A percentile compares a stretch with the other conserved stretches of the same genome.
Conservation (phyloP, 2,329 filamentous ascomycete genomes). For the Fusarium incarnatum region DNA sequence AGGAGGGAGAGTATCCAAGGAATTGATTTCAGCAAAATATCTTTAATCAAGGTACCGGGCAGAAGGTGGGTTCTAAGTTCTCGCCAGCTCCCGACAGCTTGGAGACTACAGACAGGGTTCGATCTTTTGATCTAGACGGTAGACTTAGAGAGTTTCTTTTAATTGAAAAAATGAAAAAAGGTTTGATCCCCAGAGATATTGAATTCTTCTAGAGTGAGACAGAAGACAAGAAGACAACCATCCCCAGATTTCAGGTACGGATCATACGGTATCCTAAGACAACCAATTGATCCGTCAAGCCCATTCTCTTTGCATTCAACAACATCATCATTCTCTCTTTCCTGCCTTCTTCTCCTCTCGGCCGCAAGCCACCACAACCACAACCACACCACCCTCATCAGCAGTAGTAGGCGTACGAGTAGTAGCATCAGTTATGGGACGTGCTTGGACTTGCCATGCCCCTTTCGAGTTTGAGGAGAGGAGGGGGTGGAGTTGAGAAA, state of each 20-base stretch:
- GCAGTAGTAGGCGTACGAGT: neutral
- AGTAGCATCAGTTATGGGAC: neutral
- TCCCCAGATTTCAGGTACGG: neutral
- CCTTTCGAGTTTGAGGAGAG: neutral
- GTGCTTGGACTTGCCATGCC: neutral
- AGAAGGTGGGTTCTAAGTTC: constrained; percentile 2
- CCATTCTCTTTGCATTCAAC: neutral
- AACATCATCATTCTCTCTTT: neutral
- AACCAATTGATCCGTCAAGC: neutral
- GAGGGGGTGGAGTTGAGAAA: neutral
- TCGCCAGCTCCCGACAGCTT: constrained; percentile 4
- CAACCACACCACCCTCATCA: neutral
- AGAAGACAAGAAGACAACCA: neutral
- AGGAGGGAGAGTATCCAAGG: neutral
- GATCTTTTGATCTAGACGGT: neutral
- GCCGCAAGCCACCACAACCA: neutral
- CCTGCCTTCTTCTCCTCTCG: neutral
- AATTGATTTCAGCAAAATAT: neutral
- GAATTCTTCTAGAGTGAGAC: constrained; percentile 1
- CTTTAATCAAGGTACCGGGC: neutral
- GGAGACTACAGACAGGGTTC: constrained; percentile 5
- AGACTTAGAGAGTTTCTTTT: neutral
- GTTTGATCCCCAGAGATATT: neutral
- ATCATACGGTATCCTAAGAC: neutral
- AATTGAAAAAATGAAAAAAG: neutral